Base-by-base conservation (phyloP, 108 stramenopile species). In the Cyclotella atomus region DNA sequence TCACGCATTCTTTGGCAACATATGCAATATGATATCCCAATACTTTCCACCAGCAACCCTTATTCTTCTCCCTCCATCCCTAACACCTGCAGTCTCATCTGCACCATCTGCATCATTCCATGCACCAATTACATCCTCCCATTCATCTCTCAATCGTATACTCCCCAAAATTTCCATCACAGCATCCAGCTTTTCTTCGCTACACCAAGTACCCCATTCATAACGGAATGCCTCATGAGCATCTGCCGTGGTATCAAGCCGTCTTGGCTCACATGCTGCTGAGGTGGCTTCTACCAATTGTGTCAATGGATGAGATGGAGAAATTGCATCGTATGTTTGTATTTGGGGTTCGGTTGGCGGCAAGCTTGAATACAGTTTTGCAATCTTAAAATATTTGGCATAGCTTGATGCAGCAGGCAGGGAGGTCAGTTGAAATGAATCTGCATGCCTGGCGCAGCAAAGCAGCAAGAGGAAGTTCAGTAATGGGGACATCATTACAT, bases 1-100 rank as follows among this genome's bases (percentile, higher is more conserved):
- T 71, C 35, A 66, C 79, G 79, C 46, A 52, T 68, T 71, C 49
- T 57, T 76, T 2, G 91, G 91, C 47, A 92, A 67, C 16, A 87
- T 74, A 79, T 92, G 88, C 24, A 92, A 57, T n/a, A 92, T 80
- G 50, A 82, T 75, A 70, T 92, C 91, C 89, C 89, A 92, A 68
- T 92, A 69, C 35, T 82, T 71, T 20, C 88, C 89, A 43, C 88
- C 84, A 0, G 84, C 84, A 25, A 92, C 29, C 12, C 89, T 79
- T 57, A 76, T 61, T 68, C 83, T 33, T 71, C 41, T 74, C 20
- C 79, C 41, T 16, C 30, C 21, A 30, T 28, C 45, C 49, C 45
- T 65, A 5, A 1, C 60, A 7, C 41, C 60, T 43, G 14, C 38
- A 61, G 25, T 41, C 33, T 15, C 43, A 17, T 45, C 59, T n/a